A percentile compares a stretch with the other conserved stretches of the same genome.
Conservation (phyloP, 768 basidiomycete genomes). For the Lentinula sp. region DNA sequence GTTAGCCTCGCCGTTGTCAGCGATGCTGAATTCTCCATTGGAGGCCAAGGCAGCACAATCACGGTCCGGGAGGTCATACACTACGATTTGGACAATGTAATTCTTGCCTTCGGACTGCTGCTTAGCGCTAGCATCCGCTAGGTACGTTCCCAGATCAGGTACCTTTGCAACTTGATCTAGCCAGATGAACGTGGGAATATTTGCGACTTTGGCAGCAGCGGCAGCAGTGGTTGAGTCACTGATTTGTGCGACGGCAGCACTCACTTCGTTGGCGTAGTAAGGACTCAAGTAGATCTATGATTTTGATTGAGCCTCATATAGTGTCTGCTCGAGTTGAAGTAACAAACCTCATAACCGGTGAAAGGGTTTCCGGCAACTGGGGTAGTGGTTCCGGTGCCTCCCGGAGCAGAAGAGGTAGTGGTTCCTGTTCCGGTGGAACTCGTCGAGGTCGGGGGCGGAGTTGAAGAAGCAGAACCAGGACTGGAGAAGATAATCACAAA, state of each 20-base stretch:
- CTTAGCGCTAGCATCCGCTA: slow-evolving; percentile 44
- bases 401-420: slow-evolving; percentile 17
- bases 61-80: slow-evolving; percentile 60
- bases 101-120: slow-evolving; percentile 39
- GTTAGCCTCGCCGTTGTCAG: slow-evolving; percentile 47
- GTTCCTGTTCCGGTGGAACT: slow-evolving; percentile 11
- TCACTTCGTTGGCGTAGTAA: slow-evolving; percentile 50
- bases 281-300: slow-evolving; percentile 46
- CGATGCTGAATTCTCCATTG: slow-evolving; percentile 60
- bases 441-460: not conserved
- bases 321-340: not conserved
- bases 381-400: slow-evolving; percentile 24
- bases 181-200: slow-evolving; percentile 56
- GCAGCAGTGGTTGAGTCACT: slow-evolving; percentile 41
- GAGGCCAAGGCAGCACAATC: slow-evolving; percentile 62
- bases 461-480: slow-evolving; percentile 1
- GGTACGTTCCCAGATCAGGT: slow-evolving; percentile 47
- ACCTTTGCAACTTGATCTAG: slow-evolving; percentile 53
- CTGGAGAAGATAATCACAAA: not conserved
- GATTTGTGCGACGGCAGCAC: slow-evolving; percentile 41
- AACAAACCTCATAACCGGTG: slow-evolving; percentile 36
- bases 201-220: slow-evolving; percentile 46
- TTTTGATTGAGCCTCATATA: not conserved
- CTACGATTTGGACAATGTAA: slow-evolving; percentile 44
- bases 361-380: slow-evolving; percentile 48